Conservation (phyloP, 169 alveolate genomes). For the Plasmodium coatneyi region DNA sequence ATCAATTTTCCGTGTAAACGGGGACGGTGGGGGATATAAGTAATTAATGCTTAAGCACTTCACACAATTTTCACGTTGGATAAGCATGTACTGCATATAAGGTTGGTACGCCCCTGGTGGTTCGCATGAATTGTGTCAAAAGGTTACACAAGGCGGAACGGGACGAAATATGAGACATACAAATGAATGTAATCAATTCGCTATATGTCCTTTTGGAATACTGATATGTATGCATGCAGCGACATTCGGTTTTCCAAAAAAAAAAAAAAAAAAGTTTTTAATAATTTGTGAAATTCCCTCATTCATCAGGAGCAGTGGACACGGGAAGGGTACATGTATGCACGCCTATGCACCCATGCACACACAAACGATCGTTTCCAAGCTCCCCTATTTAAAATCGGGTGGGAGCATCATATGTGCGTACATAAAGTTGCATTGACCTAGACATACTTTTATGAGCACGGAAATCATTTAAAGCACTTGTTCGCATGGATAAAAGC, state of each 20-base stretch:
- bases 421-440: not conserved
- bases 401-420: not conserved
- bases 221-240: not conserved
- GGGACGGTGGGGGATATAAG: not conserved
- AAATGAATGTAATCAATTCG: not conserved
- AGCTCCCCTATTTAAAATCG: not conserved
- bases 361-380: not conserved
- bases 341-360: not conserved
- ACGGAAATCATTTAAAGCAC: not conserved
- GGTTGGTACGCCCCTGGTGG: not conserved
- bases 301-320: not conserved
- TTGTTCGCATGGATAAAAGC: not conserved
- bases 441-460: not conserved
- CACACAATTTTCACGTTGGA: not conserved
- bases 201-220: not conserved
- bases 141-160: not conserved
- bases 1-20: not conserved
- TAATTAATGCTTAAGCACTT: not conserved
- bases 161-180: not conserved
- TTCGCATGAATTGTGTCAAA: not conserved
- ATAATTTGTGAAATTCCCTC: not conserved
- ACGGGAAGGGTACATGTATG: not conserved
- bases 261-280: not conserved
- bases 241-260: not conserved
- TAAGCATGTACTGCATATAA: not conserved